phyloP scores from a whole-genome alignment of 306 rosid genomes.

The Hippophae rhamnoides region DNA sequence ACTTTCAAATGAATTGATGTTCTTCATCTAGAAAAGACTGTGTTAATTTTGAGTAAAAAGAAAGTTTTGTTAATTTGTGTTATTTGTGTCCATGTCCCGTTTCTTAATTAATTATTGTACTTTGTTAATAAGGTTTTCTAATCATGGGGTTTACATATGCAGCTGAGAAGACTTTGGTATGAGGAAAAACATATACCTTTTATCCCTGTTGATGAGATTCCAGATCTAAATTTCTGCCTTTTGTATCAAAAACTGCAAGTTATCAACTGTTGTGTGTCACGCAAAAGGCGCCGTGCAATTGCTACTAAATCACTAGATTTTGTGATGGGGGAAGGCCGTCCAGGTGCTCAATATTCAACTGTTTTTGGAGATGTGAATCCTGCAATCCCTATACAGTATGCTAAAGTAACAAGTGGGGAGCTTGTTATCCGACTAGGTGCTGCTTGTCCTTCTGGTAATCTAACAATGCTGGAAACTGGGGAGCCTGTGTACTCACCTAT shows the following conservation, averaged over 20 bases:
- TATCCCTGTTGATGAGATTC: conserved; percentile 72
- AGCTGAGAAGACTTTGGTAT: conserved; percentile 74
- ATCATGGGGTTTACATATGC: conserved; percentile 17
- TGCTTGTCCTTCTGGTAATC: conserved; percentile 40
- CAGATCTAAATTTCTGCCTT: conserved; percentile 84
- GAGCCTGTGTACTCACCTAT: conserved; percentile 85
- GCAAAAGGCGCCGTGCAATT: conserved; percentile 61
- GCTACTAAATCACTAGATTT: conserved; percentile 67
- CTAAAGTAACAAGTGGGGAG: conserved; percentile 64
- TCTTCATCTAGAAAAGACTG: no score
- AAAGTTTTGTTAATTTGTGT: no score
- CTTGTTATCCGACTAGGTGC: conserved; percentile 85
- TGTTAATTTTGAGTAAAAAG: no score
- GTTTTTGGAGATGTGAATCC: conserved; percentile 21
- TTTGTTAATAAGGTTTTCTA: no score
- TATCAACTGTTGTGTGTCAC: conserved; percentile 81
- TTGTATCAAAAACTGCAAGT: conserved; percentile 83
- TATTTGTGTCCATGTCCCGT: no score
- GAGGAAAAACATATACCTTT: conserved; percentile 62
- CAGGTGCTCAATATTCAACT: conserved; percentile 33
- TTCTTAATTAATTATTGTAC: no score
- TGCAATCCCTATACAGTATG: conserved; percentile 52
- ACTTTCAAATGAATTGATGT: no score
- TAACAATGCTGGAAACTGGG: conserved; percentile 90
- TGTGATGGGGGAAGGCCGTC: conserved; percentile 52